Evolutionary conservation across 805 yeast species (phyloP).

Genomic region (Suhomyces vadensis): DNA sequence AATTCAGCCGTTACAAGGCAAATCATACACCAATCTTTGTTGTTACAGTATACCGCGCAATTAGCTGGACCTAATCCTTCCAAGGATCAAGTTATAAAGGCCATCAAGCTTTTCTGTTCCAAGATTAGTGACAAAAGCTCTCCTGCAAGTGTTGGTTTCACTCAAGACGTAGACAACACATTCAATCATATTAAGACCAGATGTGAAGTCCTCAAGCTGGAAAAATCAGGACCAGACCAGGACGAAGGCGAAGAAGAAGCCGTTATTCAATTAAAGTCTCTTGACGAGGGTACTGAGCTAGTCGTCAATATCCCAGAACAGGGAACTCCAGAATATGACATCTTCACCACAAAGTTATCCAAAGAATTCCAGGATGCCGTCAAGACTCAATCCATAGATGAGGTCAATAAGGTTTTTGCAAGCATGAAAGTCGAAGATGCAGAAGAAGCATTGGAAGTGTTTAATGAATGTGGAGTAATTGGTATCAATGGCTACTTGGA

Average conservation of each 20-base stretch:
- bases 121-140: slow-evolving; percentile 53
- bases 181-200: slow-evolving; percentile 72
- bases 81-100: slow-evolving; percentile 36
- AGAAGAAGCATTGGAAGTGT: slow-evolving; percentile 68
- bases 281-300: slow-evolving; percentile 80
- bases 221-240: slow-evolving; percentile 37
- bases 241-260: slow-evolving; percentile 58
- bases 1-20: slow-evolving; percentile 56
- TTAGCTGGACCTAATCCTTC: slow-evolving; percentile 35
- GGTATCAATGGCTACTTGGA: slow-evolving; percentile 77
- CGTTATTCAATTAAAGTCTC: slow-evolving; percentile 81
- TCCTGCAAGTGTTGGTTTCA: slow-evolving; percentile 70
- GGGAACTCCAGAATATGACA: slow-evolving; percentile 55
- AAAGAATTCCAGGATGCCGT: slow-evolving; percentile 71
- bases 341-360: slow-evolving; percentile 57
- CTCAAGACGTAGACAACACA: slow-evolving; percentile 73
- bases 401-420: slow-evolving; percentile 80
- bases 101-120: slow-evolving; percentile 64
- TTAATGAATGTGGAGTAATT: slow-evolving; percentile 80
- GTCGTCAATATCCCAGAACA: slow-evolving; percentile 66
- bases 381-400: slow-evolving; percentile 67
- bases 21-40: slow-evolving; percentile 75
- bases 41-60: slow-evolving; percentile 69
- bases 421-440: slow-evolving; percentile 74
- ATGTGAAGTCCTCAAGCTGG: slow-evolving; percentile 64